Base-by-base conservation (phyloP, 257 asterid genomes). In the Henckelia pumila region DNA sequence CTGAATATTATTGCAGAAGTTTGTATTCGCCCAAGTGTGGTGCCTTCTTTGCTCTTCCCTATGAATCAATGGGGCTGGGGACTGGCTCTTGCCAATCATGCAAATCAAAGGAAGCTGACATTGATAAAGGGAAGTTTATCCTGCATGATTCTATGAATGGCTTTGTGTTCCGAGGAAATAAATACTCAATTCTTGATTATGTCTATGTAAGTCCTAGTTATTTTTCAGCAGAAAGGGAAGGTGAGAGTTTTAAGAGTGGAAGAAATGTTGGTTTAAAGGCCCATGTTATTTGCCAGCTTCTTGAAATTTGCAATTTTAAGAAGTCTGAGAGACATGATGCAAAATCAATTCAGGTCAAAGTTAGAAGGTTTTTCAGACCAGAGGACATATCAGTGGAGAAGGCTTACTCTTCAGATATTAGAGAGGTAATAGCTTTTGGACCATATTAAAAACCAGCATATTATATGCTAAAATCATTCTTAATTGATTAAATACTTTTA, bases 261-360 rank as follows among this genome's bases (percentile, higher is more conserved):
- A 88, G 92, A 79, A 93, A 93, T 79, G 97, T 93, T 59, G 97
- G 99, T 28, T 73, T 93, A 75, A 90, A 78, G 84, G 88, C 96
- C 26, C 81, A 83, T 76, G 87, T 73, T 57, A 65, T 93, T 55
- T 88, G 96, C 73, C 96, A 90, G 76, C 73, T 93, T 71, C 85
- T 88, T 66, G 95, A 86, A 76, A 79, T 93, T 68, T 64, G 82
- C 66, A 80, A 76, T 20, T 71, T 40, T 44, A 79, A 84, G 76
- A 74, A 80, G 70, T 60, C 83, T 56, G 82, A 83, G 69, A 65
- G 73, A 64, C 62, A 63, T 61, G 85, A 81, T 56, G 69, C 81
- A 50, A 69, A 47, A 56, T 84, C 89, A 61, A 77, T 84, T 50
- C 61, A 40, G 71, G 84, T 88, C 70, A 85, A 86, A 80, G 83